A percentile compares a stretch with the other conserved stretches of the same genome.
These are phyloP conservation scores for Fusarium lateritium DNA, from an alignment of 2,329 filamentous ascomycete genomes.

Conservation along the genomic window DNA sequence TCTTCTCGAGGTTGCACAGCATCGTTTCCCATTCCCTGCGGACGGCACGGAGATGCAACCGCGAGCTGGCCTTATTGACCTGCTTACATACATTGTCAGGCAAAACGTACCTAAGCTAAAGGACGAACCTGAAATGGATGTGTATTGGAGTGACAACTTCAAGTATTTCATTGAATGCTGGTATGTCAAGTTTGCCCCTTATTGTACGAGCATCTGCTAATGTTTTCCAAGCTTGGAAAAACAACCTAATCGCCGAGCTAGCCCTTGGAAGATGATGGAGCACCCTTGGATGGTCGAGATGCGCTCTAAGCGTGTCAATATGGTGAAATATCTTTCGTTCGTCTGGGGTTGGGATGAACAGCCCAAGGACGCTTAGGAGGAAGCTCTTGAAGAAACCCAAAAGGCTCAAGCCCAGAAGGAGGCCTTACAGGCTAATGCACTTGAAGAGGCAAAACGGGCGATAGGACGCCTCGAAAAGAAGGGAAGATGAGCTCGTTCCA, in stretches of 20 bases:
- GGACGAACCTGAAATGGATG: constrained; percentile 90
- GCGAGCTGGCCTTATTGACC: constrained; percentile 90
- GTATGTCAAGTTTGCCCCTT: constrained; percentile 69
- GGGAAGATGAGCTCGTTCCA: constrained; percentile 1
- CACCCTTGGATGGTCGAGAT: constrained; percentile 99
- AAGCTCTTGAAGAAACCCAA: constrained; percentile 18
- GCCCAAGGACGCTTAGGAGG: constrained; percentile 42
- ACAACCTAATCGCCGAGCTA: constrained; percentile 86
- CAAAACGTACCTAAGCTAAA: constrained; percentile 96
- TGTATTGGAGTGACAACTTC: constrained; percentile 97
- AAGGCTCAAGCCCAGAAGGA: background rate
- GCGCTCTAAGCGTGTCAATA: constrained; percentile 96
- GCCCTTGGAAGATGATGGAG: constrained; percentile 98
- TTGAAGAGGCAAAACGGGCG: constrained; percentile 8
- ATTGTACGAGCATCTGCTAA: constrained; percentile 40
- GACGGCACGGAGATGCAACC: constrained; percentile 97
- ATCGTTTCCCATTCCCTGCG: constrained; percentile 97
- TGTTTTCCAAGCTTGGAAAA: constrained; percentile 83
- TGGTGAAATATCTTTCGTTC: constrained; percentile 92
- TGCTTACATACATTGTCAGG: constrained; percentile 96
- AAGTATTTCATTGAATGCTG: constrained; percentile 99
- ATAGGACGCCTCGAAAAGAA: background rate
- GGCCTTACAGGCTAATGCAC: background rate
- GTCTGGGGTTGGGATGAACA: constrained; percentile 94
- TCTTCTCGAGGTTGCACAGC: constrained; percentile 97